Conservation (phyloP, 2,329 filamentous ascomycete genomes). For the Ustulina deusta region DNA sequence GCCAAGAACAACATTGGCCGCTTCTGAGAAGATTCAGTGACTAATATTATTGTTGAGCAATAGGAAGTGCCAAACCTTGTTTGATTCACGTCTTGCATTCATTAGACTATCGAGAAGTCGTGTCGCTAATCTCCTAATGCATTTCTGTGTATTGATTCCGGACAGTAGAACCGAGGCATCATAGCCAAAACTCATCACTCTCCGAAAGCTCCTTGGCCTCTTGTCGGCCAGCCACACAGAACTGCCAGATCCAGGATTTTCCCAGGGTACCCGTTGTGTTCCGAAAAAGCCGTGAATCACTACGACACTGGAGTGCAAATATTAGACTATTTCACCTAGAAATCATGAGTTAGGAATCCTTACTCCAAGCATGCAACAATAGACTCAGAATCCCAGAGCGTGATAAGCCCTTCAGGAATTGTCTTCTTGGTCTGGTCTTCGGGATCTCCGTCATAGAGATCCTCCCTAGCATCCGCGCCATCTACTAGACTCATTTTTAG, state of each 20-base stretch:
- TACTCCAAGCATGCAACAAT: slow-evolving; percentile 9
- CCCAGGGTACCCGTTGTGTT: slow-evolving; percentile 14
- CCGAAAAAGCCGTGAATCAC: slow-evolving; percentile 27
- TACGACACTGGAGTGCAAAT: slow-evolving; percentile 28
- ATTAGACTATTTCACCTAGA: neutral
- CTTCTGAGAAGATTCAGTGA: slow-evolving; percentile 17
- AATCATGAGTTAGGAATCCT: neutral
- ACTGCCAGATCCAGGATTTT: slow-evolving; percentile 23
- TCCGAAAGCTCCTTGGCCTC: neutral
- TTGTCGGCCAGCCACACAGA: slow-evolving; percentile 18
- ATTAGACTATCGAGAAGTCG: neutral
- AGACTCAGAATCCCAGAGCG: too few species aligned
- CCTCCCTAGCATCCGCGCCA: too few species aligned
- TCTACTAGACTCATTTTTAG: too few species aligned
- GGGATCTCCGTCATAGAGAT: too few species aligned
- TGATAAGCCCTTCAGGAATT: too few species aligned
- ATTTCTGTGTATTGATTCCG: neutral
- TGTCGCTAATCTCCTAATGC: neutral
- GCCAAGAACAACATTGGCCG: slow-evolving; percentile 30
- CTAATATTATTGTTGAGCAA: neutral
- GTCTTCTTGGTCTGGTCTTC: too few species aligned
- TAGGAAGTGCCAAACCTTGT: neutral
- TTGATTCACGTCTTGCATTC: neutral
- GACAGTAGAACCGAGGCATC: neutral
- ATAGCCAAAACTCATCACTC: neutral